Base-by-base conservation (phyloP, 1,284 basidiomycete genomes). In the Ustilago esculenta region DNA sequence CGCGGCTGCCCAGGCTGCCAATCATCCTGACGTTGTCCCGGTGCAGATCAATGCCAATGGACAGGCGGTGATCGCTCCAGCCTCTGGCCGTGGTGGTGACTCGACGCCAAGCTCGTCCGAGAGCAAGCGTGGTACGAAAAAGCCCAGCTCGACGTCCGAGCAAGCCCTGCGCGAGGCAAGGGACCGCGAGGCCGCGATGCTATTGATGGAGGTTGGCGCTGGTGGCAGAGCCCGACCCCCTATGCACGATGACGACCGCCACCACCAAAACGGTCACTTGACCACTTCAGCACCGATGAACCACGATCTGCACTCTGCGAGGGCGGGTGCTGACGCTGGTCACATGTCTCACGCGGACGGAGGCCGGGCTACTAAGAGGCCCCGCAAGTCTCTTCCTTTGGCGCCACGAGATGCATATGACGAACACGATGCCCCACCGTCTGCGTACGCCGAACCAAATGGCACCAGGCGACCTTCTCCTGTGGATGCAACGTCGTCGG, bases 111-210 rank as follows among this genome's bases (percentile, higher is more conserved):
- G 23, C 18, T 37, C 66, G 7, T 17, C 49, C 17, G 60, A 70
- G 2, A 41, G 34, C 34, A 59, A 56, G 36, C 60, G 67, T 10
- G 48, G 34, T 15, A 27, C 61, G 15, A 70, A 70, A 32, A 70
- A 70, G 48, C 18, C 46, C 18, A 10, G 39, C 17, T 17, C 55
- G 18, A 42, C 56, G 15, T 55, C 66, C 25, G 67, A 70, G 32
- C 67, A 70, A 42, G 57, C 52, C 17, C 39, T 64, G 56, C 67
- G 75, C 23, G 72, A 75, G 34, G 73, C 70, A 25, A 59, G 76
- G 27, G 75, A 79, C 35, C 75, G 72, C 21, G 79, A 80, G 40
- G 79, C 79, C 15, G 79, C 79, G 23, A 77, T 80, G 67, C 74
- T 75, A 5, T 47, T 80, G 30, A 80, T 80, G 72, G 75, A 77